phyloP scores from a whole-genome alignment of 148 eudicot genomes.

The Cornus kousa region DNA sequence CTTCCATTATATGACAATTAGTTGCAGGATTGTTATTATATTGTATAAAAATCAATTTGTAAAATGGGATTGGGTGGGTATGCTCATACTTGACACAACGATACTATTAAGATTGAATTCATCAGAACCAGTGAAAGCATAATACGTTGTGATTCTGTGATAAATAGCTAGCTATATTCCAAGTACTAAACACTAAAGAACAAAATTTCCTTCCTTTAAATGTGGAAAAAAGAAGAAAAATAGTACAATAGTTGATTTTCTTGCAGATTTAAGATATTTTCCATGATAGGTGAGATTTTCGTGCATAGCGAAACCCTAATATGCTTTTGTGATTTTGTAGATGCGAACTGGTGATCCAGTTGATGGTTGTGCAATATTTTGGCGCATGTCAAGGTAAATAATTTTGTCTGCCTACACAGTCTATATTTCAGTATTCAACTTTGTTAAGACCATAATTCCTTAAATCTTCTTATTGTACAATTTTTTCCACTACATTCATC shows the following conservation, averaged over 20 bases:
- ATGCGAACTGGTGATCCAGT: conserved; percentile 90
- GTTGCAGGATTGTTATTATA: background rate
- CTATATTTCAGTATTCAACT: background rate
- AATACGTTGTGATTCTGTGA: background rate
- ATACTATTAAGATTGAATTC: background rate
- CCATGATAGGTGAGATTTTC: conserved; percentile 1
- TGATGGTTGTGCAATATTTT: conserved; percentile 99
- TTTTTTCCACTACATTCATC: background rate
- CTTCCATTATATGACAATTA: background rate
- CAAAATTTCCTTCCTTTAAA: background rate
- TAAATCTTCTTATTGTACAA: background rate
- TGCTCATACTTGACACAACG: background rate
- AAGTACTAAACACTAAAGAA: background rate
- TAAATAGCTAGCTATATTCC: background rate
- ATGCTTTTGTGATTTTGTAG: conserved; percentile 34
- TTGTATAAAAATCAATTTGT: background rate
- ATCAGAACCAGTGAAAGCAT: background rate
- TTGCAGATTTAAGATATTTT: background rate
- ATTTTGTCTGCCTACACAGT: background rate
- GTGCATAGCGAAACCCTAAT: background rate
- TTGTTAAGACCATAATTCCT: background rate
- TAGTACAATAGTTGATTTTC: too few relatives aligned
- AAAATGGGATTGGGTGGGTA: background rate
- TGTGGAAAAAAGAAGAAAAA: background rate
- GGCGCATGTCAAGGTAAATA: conserved; percentile 75